phyloP scores from a whole-genome alignment of 257 asterid genomes.

The Linderniella brevidens region DNA sequence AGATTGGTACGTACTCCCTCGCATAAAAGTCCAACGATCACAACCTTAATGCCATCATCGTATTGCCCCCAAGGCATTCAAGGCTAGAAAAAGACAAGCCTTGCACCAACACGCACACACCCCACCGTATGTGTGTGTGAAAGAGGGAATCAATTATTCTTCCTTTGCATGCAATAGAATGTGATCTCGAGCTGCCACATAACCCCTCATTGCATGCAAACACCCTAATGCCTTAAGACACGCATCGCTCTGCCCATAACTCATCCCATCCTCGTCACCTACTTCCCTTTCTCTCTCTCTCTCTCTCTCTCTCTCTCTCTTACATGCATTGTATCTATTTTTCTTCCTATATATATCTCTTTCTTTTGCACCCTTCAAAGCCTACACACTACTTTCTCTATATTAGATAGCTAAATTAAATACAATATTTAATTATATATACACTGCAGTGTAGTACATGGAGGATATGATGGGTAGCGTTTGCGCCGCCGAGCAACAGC shows the following conservation, averaged over 20 bases:
- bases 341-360: neutral
- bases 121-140: too few relatives aligned
- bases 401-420: too few relatives aligned
- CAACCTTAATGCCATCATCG: too few relatives aligned
- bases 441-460: neutral
- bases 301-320: neutral
- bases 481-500: slow-evolving; percentile 40
- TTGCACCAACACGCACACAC: too few relatives aligned
- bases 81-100: too few relatives aligned
- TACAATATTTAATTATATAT: too few relatives aligned
- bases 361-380: too few relatives aligned
- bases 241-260: slow-evolving; percentile 70
- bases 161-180: slow-evolving; percentile 37
- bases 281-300: slow-evolving; percentile 1
- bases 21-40: too few relatives aligned
- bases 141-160: too few relatives aligned
- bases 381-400: too few relatives aligned
- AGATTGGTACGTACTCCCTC: too few relatives aligned
- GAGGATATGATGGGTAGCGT: slow-evolving; percentile 37
- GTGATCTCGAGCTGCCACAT: slow-evolving; percentile 65
- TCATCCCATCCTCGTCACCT: slow-evolving; percentile 49
- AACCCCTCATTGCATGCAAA: slow-evolving; percentile 38
- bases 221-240: slow-evolving; percentile 56
- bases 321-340: neutral
- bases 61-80: too few relatives aligned